Base-by-base conservation (phyloP, 2,329 filamentous ascomycete species). In the Chaetomium globosum region DNA sequence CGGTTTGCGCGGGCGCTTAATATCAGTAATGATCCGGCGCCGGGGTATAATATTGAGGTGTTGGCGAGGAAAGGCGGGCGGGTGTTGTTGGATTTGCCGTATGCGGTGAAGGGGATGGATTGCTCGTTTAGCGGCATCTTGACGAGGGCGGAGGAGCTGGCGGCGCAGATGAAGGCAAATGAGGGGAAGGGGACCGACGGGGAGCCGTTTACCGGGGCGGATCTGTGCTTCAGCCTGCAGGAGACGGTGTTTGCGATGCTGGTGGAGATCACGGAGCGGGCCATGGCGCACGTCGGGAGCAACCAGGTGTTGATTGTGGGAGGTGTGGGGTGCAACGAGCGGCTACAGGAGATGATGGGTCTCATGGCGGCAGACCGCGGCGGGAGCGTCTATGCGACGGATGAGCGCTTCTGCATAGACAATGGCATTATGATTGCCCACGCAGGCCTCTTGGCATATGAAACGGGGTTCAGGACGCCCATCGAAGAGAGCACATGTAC, bases 351-450 rank as follows among this genome's bases (percentile, higher is more conserved):
- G 73, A 99, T 99, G 95, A 99, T 99, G 95, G 93, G 92, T 19
- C 82, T 90, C 55, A 99, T 99, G 95, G 94, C 93, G 19, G 82
- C 82, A 53, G 93, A 97, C 76, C 82, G 95, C 46, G 92, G 93
- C 61, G 95, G 95, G 4, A 93, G 87, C 73, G 92, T 98, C 3
- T 97, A 91, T 79, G 93, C 95, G 28, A 98, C 94, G 0, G 95
- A 99, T 76, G 95, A 99, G 81, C 84, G 95, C 54, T 99, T 97
- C 77, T 99, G 95, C 76, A 99, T 99, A 72, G 95, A 99, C 78
- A 99, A 99, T 73, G 95, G 95, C 57, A 98, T 99, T 75, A 99
- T 99, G 95, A 99, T 99, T 80, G 95, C 95, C 1, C 94, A 99
- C 77, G 95, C 95, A 1, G 95, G 95, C 2, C 78, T 99, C 72